Evolutionary conservation across 345 rosid species (phyloP), one percentile per base, ranked within the genome.

Genomic region (Citrus sp.): DNA sequence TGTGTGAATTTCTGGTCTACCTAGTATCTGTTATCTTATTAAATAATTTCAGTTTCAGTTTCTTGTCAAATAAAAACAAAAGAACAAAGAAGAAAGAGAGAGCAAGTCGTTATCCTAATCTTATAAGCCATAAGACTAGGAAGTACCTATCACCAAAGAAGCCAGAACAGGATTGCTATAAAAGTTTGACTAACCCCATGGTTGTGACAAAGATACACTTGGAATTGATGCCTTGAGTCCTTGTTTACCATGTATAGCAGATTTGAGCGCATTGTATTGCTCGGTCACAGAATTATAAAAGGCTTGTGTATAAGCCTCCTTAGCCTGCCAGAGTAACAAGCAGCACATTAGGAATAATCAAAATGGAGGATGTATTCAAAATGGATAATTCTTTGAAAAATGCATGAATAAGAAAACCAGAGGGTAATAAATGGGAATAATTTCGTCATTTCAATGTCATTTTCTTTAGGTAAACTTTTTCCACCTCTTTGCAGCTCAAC

Each of bases 171-270:
- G 63, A 80, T 77, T 83, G 74, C 56, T 70, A 67, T 67, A 70
- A 35, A 78, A 82, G 70, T 74, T 65, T 82, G 81, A 82, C 80
- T 89, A 87, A 72, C 84, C 84, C 98, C 97, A 93, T 42, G 99
- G 93, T 80, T 92, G 99, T 62, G 98, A 92, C 82, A 96, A 83
- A 64, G 92, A 84, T 83, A 93, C 88, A 19, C 75, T 75, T 58
- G 91, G 84, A 74, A 79, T 89, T 78, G 98, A 92, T 77, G 94
- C 95, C 74, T 87, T 85, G n/a, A 86, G 70, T 76, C 97, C 94
- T 84, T 38, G 85, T 79, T 87, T 85, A 27, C 90, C 88, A 73
- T 85, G 85, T 71, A 93, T 76, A n/a, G 97, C 98, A 46, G 90
- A 84, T 81, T 87, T 84, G 65, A 96, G 88, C 63, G 86, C 87